These are phyloP conservation scores for Wickerhamomyces sydowiorum DNA, from an alignment of 805 yeast species.

Conservation along the genomic window DNA sequence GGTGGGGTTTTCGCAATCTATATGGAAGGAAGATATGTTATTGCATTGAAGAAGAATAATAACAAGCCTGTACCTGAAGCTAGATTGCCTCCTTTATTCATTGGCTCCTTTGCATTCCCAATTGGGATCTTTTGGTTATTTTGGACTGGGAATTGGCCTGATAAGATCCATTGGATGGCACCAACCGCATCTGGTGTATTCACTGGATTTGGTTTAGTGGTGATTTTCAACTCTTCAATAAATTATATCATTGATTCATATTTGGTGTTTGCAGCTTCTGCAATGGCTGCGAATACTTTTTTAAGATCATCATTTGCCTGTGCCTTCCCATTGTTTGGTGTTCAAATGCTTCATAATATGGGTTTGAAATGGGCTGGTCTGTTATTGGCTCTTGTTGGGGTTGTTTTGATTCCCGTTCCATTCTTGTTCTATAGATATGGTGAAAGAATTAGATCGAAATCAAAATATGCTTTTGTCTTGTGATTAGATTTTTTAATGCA, in stretches of 20 bases:
- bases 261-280: slow-evolving; percentile 69
- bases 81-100: slow-evolving; percentile 70
- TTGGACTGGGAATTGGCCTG: slow-evolving; percentile 78
- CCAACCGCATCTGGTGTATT: slow-evolving; percentile 63
- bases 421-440: slow-evolving; percentile 37
- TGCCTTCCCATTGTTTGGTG: slow-evolving; percentile 66
- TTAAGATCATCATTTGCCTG: slow-evolving; percentile 66
- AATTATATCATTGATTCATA: slow-evolving; percentile 73
- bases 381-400: slow-evolving; percentile 56
- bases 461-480: slow-evolving; percentile 47
- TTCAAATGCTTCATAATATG: slow-evolving; percentile 62
- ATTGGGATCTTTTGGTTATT: slow-evolving; percentile 80
- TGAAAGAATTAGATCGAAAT: slow-evolving; percentile 43
- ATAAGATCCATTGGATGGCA: slow-evolving; percentile 71
- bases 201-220: slow-evolving; percentile 62
- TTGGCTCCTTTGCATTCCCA: slow-evolving; percentile 67
- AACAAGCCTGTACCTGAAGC: slow-evolving; percentile 74
- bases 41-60: slow-evolving; percentile 40
- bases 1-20: slow-evolving; percentile 50
- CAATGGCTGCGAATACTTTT: slow-evolving; percentile 68
- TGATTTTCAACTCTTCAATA: slow-evolving; percentile 62
- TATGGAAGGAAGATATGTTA: slow-evolving; percentile 47
- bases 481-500: no score
- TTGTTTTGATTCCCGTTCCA: slow-evolving; percentile 61
- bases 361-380: slow-evolving; percentile 79